phyloP scores from a whole-genome alignment of 163 green algal species.

The Scenedesmus sp. region DNA sequence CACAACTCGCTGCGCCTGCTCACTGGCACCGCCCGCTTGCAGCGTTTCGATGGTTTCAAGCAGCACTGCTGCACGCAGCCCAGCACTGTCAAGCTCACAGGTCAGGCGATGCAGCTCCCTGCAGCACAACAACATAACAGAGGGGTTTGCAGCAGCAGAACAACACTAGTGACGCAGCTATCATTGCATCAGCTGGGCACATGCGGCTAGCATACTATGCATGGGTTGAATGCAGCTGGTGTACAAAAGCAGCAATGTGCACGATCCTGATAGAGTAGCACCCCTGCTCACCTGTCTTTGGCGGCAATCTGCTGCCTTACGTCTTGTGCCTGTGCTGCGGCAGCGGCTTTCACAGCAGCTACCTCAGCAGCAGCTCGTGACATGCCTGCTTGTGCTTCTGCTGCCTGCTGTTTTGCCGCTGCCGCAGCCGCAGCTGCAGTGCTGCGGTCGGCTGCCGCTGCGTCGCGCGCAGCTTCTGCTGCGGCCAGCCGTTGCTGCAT shows the following conservation, averaged over 20 bases:
- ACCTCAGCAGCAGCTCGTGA: slow-evolving; percentile 2
- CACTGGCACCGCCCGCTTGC: slow-evolving; percentile 68
- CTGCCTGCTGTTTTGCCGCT: slow-evolving; percentile 30
- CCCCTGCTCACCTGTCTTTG: slow-evolving; percentile 23
- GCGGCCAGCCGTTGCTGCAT: slow-evolving; percentile 32
- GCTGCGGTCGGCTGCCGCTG: slow-evolving; percentile 29
- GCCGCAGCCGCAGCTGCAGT: slow-evolving; percentile 22
- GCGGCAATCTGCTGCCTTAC: slow-evolving; percentile 31
- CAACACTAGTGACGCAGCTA: background rate
- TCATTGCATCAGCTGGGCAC: background rate
- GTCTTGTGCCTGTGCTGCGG: slow-evolving; percentile 21
- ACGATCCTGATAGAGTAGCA: background rate
- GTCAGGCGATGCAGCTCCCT: slow-evolving; percentile 49
- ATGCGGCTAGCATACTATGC: no score
- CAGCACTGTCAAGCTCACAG: slow-evolving; percentile 55
- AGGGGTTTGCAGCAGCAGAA: background rate
- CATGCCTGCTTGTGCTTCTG: background rate
- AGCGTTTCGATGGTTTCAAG: slow-evolving; percentile 86
- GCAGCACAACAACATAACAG: background rate
- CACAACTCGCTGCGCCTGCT: slow-evolving; percentile 75
- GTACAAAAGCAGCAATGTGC: no score
- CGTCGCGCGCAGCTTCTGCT: slow-evolving; percentile 33
- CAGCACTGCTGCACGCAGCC: slow-evolving; percentile 66
- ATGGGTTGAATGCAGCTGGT: no score
- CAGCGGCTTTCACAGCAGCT: background rate